A percentile compares a stretch with the other conserved stretches of the same genome.
Conservation (phyloP, 2,329 filamentous ascomycete genomes). For the Cladophialophora chaetospira region DNA sequence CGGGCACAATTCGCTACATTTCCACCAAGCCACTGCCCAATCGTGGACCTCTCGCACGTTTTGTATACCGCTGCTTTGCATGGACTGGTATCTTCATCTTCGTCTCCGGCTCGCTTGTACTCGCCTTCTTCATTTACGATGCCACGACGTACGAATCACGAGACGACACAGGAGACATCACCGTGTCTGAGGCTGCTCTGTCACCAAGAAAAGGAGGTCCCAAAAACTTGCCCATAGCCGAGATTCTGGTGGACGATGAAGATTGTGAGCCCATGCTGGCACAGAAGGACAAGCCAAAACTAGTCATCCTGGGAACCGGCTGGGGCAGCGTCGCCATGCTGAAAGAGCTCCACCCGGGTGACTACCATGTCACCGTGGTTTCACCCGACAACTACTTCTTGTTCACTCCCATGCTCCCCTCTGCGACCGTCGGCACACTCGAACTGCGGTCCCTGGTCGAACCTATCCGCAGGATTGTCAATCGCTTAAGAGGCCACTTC, state of each 20-base stretch:
- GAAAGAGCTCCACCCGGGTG: constrained; percentile 84
- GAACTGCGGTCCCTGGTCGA: constrained; percentile 90
- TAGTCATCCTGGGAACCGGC: constrained; percentile 90
- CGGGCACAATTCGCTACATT: constrained; percentile 25
- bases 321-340: constrained; percentile 93
- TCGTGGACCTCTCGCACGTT: constrained; percentile 46
- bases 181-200: constrained; percentile 81
- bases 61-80: constrained; percentile 70
- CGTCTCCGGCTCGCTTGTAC: constrained; percentile 67
- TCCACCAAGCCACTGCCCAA: constrained; percentile 40
- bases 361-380: constrained; percentile 94
- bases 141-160: constrained; percentile 81
- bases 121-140: constrained; percentile 92
- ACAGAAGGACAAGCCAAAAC: constrained; percentile 83
- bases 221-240: constrained; percentile 91
- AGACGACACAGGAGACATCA: constrained; percentile 66
- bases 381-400: constrained; percentile 96
- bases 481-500: constrained; percentile 80
- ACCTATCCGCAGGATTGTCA: constrained; percentile 82
- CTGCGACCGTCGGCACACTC: constrained; percentile 92
- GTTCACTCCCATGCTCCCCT: constrained; percentile 97
- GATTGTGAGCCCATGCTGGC: constrained; percentile 69
- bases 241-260: constrained; percentile 85
- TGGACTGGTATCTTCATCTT: constrained; percentile 74
- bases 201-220: constrained; percentile 81